Evolutionary conservation across 345 rosid species (phyloP).

Genomic region (Populus tremula): DNA sequence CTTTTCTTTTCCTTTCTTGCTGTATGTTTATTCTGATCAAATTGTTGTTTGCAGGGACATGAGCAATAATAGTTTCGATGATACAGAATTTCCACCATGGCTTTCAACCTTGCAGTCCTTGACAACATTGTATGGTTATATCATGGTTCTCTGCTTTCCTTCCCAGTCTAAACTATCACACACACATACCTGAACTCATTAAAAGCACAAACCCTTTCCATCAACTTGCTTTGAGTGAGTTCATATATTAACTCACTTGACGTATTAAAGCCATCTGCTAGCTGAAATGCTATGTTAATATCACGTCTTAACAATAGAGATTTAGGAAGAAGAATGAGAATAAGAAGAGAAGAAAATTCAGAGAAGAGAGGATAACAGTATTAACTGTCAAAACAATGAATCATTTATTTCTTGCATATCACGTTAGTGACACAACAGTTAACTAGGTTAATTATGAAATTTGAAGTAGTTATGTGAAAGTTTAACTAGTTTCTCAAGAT

Average conservation of each 20-base stretch:
- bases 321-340: no score
- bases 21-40: not conserved
- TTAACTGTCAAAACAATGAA: no score
- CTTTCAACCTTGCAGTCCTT: conserved; percentile 39
- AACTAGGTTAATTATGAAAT: no score
- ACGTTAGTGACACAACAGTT: no score
- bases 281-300: not conserved
- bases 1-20: not conserved
- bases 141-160: conserved; percentile 35
- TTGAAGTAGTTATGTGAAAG: no score
- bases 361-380: no score
- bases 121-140: conserved; percentile 59
- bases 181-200: no score
- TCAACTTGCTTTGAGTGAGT: not conserved
- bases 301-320: not conserved
- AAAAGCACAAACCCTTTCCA: not conserved
- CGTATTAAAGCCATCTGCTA: not conserved
- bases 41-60: conserved; percentile 55
- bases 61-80: conserved; percentile 64
- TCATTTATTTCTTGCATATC: no score
- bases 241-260: not conserved
- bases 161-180: not conserved
- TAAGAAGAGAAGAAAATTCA: no score
- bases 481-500: no score
- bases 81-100: conserved; percentile 63